These are phyloP conservation scores for Penicillium cosmopolitanum DNA, from an alignment of 495 filamentous ascomycete genomes.

Conservation along the genomic window DNA sequence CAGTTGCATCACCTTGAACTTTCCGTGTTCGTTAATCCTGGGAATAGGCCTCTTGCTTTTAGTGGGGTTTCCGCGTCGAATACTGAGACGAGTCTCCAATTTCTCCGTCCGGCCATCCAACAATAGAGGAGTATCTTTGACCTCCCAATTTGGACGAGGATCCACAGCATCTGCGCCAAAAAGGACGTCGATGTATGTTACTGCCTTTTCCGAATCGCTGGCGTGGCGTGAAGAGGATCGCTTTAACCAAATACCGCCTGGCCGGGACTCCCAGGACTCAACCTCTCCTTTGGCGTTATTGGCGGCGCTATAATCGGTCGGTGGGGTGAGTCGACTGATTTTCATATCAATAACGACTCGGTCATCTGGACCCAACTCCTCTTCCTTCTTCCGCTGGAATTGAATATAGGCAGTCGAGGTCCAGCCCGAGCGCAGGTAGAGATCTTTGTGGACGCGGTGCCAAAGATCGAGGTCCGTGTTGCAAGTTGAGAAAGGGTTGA, in stretches of 20 bases:
- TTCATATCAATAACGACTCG: conserved; percentile 83
- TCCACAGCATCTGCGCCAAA: conserved; percentile 95
- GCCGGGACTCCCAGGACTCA: conserved; percentile 81
- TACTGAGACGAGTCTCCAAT: conserved; percentile 70
- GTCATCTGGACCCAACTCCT: conserved; percentile 75
- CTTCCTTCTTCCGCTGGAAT: conserved; percentile 84
- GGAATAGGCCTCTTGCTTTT: conserved; percentile 67
- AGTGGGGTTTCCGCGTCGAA: conserved; percentile 69
- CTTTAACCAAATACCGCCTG: conserved; percentile 86
- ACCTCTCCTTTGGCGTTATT: conserved; percentile 47
- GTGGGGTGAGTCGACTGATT: conserved; percentile 76
- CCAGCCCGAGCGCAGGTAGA: conserved; percentile 76
- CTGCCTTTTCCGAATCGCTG: conserved; percentile 73
- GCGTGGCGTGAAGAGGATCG: conserved; percentile 73
- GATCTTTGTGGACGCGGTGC: conserved; percentile 89
- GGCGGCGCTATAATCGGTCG: conserved; percentile 49
- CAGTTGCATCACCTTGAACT: conserved; percentile 95
- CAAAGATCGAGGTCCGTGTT: conserved; percentile 74
- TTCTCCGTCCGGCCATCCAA: conserved; percentile 63
- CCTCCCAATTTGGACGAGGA: conserved; percentile 78
- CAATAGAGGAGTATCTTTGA: conserved; percentile 69
- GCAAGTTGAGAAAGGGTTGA: conserved; percentile 80
- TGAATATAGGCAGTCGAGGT: conserved; percentile 81
- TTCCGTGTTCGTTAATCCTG: conserved; percentile 81
- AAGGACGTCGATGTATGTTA: conserved; percentile 87